Conservation (phyloP, 2,329 filamentous ascomycete species). For the Cladosporium sp. region DNA sequence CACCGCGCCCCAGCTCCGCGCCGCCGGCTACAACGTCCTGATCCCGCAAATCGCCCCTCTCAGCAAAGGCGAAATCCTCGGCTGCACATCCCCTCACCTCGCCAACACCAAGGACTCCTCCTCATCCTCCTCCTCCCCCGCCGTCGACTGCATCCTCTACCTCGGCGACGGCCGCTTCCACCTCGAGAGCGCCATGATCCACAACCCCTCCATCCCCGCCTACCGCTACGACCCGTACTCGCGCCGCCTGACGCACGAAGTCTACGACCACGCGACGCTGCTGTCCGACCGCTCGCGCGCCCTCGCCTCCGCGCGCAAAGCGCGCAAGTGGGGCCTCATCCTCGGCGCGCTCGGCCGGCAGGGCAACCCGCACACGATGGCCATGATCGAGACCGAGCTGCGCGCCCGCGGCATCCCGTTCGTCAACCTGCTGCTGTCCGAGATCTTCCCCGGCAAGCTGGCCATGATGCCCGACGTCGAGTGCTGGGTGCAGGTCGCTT, state of each 20-base stretch:
- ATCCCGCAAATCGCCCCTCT: conserved; percentile 90
- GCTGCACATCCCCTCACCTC: conserved; percentile 88
- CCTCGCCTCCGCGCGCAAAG: conserved; percentile 66
- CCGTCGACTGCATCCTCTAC: conserved; percentile 75
- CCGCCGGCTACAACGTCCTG: conserved; percentile 75
- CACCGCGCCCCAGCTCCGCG: conserved; percentile 68
- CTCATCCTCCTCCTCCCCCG: not conserved
- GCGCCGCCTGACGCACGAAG: conserved; percentile 81
- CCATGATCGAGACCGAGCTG: conserved; percentile 74
- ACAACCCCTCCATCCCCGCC: conserved; percentile 83
- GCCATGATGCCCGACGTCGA: conserved; percentile 90
- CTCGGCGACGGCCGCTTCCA: conserved; percentile 92
- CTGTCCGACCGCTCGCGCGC: conserved; percentile 71
- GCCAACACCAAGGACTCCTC: conserved; percentile 29
- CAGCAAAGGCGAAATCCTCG: conserved; percentile 90
- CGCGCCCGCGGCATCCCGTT: conserved; percentile 66
- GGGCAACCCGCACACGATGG: conserved; percentile 90
- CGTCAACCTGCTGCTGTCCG: conserved; percentile 79
- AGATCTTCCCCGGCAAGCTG: conserved; percentile 94
- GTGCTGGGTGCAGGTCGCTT: conserved; percentile 97
- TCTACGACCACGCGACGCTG: conserved; percentile 88
- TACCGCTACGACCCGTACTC: conserved; percentile 98
- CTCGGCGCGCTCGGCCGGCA: conserved; percentile 87
- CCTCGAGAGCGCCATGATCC: conserved; percentile 97
- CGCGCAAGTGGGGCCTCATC: conserved; percentile 90